A percentile compares a stretch with the other conserved stretches of the same genome.
phyloP scores from a whole-genome alignment of 345 rosid species.

The Viola odorata region DNA sequence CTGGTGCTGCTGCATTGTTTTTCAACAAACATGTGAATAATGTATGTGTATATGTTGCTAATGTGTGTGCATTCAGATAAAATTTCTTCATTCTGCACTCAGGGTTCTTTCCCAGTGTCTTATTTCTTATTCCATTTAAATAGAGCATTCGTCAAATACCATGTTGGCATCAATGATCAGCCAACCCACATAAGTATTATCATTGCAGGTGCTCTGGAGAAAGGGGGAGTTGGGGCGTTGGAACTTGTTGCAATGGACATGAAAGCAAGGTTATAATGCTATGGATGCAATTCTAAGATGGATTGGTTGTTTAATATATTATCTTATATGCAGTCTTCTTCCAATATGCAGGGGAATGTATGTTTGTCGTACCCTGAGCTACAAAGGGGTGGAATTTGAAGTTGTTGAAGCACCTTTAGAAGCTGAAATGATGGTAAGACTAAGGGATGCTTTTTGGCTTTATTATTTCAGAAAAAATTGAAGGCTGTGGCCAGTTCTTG shows the following conservation, averaged over 20 bases:
- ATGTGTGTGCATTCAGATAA: not conserved
- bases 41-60: not conserved
- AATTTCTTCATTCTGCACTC: not conserved
- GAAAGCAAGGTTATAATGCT: slow-evolving; percentile 81
- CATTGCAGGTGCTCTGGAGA: slow-evolving; percentile 79
- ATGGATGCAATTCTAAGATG: slow-evolving; percentile 10
- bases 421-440: slow-evolving; percentile 75
- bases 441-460: not conserved
- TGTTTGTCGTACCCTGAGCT: slow-evolving; percentile 97
- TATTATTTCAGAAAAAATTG: not conserved
- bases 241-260: slow-evolving; percentile 99
- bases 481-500: not conserved
- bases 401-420: slow-evolving; percentile 93
- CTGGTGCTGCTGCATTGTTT: not conserved
- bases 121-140: not conserved
- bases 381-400: slow-evolving; percentile 88
- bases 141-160: not conserved
- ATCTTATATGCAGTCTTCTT: slow-evolving; percentile 12
- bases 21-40: no score
- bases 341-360: slow-evolving; percentile 83
- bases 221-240: slow-evolving; percentile 96
- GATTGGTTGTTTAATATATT: slow-evolving; percentile 9
- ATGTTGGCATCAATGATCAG: not conserved
- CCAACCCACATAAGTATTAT: not conserved
- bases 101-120: not conserved